Base-by-base conservation (phyloP, 176 grass and related monocot genomes). In the Carex littledalei region DNA sequence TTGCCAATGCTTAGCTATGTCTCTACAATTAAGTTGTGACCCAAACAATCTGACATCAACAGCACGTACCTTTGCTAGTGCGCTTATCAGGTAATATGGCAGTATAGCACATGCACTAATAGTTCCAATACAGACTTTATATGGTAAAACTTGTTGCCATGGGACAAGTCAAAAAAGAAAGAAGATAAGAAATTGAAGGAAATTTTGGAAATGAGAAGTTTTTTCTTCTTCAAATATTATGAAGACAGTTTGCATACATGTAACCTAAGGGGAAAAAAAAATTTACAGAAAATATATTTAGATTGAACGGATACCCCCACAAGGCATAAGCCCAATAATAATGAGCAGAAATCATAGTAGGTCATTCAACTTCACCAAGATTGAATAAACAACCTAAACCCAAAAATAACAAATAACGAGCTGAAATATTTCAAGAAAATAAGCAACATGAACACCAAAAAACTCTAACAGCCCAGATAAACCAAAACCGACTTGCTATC, bases 271-370 rank as follows among this genome's bases (percentile, higher is more conserved):
- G 67, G 13, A 12, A 17, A 7, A 37, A 77, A 81, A 12, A 49
- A 49, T 11, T 49, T 49, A 11, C 47, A 49, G 11, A 84, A 84
- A 80, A 6, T 20, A 83, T 84, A 61, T 63, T 49, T 49, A 49
- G 63, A 81, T 67, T 61, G 49, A 76, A 62, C 17, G 7, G 26
- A 75, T 75, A 80, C n/a, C n/a, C 32, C 16, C 24, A 31, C 8
- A 26, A 65, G 45, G 12, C 60, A 85, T 45, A 9, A 83, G 52
- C 22, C 66, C 43, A 86, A 84, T 41, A 84, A 86, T 67, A 17
- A 17, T 75, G 73, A 24, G 1, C 7, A 84, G 9, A 55, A 20
- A 81, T 20, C 68, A 58, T 75, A 81, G 21, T 6, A 72, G 68
- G 18, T 72, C 17, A 43, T n/a, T 45, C 6, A 14, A 47, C 17